Percentiles rank a stretch among this genome's conserved stretches.
Evolutionary conservation across 192 early-diverging fungal genomes (phyloP).

Genomic region (Backusella morwellensis): DNA sequence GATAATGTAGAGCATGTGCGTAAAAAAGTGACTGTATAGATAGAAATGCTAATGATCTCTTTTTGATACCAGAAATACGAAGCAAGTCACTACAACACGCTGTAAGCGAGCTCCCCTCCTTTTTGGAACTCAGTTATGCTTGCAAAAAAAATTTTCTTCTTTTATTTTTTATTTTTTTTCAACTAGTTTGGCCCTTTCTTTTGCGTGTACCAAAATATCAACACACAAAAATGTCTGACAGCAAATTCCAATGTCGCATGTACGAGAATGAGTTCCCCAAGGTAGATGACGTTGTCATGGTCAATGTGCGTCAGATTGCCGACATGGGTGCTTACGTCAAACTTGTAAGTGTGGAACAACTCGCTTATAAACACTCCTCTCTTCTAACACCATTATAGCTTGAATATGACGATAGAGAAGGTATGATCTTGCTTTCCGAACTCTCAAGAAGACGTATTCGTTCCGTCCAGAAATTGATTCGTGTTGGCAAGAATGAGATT

Average conservation of each 20-base stretch:
- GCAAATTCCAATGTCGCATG: constrained; percentile 77
- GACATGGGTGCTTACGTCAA: constrained; percentile 97
- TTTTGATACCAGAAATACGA: not conserved
- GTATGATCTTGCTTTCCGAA: constrained; percentile 95
- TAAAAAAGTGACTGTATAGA: no score
- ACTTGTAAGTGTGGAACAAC: constrained; percentile 47
- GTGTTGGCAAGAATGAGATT: constrained; percentile 91
- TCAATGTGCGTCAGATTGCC: constrained; percentile 92
- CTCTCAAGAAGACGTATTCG: constrained; percentile 93
- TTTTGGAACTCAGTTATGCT: not conserved
- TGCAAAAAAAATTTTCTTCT: not conserved
- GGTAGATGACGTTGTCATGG: constrained; percentile 95
- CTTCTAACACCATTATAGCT: constrained; percentile 33
- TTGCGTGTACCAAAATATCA: not conserved
- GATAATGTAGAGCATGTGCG: no score
- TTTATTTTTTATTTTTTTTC: not conserved
- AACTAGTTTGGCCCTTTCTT: not conserved
- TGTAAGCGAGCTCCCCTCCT: not conserved
- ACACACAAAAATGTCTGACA: constrained; percentile 1
- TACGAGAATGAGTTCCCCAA: constrained; percentile 94
- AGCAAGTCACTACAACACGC: not conserved
- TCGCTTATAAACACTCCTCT: no score
- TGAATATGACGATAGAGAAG: constrained; percentile 97
- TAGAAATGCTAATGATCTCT: no score
- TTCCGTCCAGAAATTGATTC: constrained; percentile 93